Evolutionary conservation across 495 filamentous ascomycete species (phyloP).

Genomic region (Ascobolus immersus): DNA sequence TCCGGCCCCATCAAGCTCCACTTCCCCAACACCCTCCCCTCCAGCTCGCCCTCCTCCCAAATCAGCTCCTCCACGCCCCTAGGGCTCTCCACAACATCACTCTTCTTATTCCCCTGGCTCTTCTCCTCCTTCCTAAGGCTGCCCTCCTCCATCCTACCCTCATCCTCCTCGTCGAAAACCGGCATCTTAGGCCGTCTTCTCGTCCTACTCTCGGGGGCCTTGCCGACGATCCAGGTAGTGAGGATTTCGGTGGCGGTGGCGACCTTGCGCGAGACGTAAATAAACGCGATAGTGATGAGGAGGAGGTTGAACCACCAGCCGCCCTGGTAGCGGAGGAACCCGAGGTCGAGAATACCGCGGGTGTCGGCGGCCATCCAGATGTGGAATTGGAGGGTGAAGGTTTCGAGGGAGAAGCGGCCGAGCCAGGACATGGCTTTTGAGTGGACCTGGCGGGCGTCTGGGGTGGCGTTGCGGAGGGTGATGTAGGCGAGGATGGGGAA

Average conservation of each 20-base stretch:
- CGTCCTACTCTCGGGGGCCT: conserved; percentile 1
- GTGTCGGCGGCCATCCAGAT: conserved; percentile 36
- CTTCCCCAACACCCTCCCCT: not conserved
- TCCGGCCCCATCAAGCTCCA: conserved; percentile 4
- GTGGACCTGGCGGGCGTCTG: conserved; percentile 19
- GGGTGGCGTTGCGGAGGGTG: conserved; percentile 25
- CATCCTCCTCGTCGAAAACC: not conserved
- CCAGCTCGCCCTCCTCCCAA: too few relatives aligned
- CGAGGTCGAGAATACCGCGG: conserved; percentile 26
- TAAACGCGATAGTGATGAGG: conserved; percentile 19
- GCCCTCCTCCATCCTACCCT: not conserved
- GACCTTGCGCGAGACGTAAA: conserved; percentile 19
- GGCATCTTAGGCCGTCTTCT: not conserved
- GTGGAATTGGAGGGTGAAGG: conserved; percentile 34
- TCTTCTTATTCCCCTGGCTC: too few relatives aligned
- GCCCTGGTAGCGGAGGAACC: conserved; percentile 16
- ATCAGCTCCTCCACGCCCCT: too few relatives aligned
- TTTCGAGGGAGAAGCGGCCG: conserved; percentile 30
- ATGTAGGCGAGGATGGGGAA: conserved; percentile 28
- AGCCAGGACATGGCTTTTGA: conserved; percentile 26
- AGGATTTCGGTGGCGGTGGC: conserved; percentile 18
- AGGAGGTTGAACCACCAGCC: conserved; percentile 15
- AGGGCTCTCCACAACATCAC: conserved; percentile 5
- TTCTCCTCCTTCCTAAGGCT: conserved; percentile 1
- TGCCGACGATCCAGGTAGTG: conserved; percentile 21